A percentile compares a stretch with the other conserved stretches of the same genome.
Conservation (phyloP, 306 rosid genomes). For the Gastrolobium bilobum region DNA sequence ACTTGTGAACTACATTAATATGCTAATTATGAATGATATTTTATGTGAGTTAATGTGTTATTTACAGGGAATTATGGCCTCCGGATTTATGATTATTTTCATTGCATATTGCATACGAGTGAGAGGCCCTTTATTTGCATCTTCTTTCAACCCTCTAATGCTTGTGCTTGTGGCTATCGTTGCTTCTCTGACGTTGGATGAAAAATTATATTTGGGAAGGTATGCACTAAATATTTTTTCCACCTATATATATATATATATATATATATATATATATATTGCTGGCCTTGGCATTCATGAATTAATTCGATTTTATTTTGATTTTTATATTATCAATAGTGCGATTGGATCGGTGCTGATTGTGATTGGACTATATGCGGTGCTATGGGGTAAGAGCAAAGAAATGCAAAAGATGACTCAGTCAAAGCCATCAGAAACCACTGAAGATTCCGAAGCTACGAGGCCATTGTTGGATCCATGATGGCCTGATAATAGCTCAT, state of each 20-base stretch:
- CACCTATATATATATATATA: too few species aligned
- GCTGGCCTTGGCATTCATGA: not conserved
- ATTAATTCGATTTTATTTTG: not conserved
- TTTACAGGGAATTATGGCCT: conserved; percentile 41
- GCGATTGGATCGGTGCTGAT: conserved; percentile 49
- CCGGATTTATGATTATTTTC: conserved; percentile 30
- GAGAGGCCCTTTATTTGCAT: conserved; percentile 52
- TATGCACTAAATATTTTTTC: not conserved
- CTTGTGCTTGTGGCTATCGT: conserved; percentile 60
- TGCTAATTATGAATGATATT: not conserved
- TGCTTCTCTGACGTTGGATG: conserved; percentile 55
- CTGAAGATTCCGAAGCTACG: conserved; percentile 6
- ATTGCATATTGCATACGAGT: conserved; percentile 39
- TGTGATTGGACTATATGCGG: conserved; percentile 53
- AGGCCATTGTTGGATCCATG: conserved; percentile 5
- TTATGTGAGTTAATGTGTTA: conserved; percentile 3
- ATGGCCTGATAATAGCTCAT: not conserved
- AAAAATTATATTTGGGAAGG: conserved; percentile 68
- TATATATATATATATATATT: not conserved
- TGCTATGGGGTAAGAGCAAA: conserved; percentile 56
- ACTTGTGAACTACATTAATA: not conserved
- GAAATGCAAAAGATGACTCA: conserved; percentile 32
- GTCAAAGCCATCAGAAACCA: not conserved
- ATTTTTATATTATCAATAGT: conserved; percentile 12
- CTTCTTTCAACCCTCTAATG: conserved; percentile 53